Percentiles rank a stretch among this genome's conserved stretches.
Evolutionary conservation across 306 rosid genomes (phyloP).

Genomic region (Biancaea sappan): DNA sequence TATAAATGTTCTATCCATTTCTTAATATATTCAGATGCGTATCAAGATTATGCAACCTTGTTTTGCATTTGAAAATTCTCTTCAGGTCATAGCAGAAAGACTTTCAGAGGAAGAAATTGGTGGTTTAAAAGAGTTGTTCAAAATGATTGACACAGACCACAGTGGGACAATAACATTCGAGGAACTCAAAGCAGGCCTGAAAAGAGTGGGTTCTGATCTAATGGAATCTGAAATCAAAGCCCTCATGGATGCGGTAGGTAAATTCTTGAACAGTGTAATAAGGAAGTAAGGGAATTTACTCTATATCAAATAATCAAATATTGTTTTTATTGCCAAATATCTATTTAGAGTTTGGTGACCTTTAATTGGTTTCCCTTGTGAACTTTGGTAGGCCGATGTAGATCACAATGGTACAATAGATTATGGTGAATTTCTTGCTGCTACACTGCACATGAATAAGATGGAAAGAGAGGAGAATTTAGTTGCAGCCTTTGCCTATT

Average conservation of each 20-base stretch:
- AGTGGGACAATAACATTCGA: conserved; percentile 88
- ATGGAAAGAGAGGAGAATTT: conserved; percentile 91
- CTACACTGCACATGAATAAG: conserved; percentile 87
- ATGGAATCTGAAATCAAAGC: conserved; percentile 85
- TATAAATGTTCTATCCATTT: conserved; percentile 10
- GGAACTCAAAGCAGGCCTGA: conserved; percentile 81
- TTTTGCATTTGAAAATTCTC: neutral
- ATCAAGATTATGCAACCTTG: conserved; percentile 2
- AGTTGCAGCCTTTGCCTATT: conserved; percentile 80
- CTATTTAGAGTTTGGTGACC: conserved; percentile 5
- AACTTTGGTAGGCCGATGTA: conserved; percentile 75
- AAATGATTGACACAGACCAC: conserved; percentile 82
- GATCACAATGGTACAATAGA: conserved; percentile 88
- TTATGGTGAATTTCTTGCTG: conserved; percentile 92
- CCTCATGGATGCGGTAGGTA: conserved; percentile 85
- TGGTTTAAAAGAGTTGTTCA: conserved; percentile 84
- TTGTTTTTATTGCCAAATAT: conserved; percentile 17
- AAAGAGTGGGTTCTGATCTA: conserved; percentile 78
- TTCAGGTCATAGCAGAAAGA: conserved; percentile 87
- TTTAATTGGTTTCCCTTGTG: conserved; percentile 10
- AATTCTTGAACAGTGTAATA: conserved; percentile 32
- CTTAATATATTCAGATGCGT: neutral
- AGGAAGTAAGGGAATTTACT: neutral
- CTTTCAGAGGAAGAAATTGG: conserved; percentile 97
- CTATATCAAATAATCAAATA: neutral